These are phyloP conservation scores for Agastache rugosa DNA, from an alignment of 257 asterid genomes.

Conservation along the genomic window DNA sequence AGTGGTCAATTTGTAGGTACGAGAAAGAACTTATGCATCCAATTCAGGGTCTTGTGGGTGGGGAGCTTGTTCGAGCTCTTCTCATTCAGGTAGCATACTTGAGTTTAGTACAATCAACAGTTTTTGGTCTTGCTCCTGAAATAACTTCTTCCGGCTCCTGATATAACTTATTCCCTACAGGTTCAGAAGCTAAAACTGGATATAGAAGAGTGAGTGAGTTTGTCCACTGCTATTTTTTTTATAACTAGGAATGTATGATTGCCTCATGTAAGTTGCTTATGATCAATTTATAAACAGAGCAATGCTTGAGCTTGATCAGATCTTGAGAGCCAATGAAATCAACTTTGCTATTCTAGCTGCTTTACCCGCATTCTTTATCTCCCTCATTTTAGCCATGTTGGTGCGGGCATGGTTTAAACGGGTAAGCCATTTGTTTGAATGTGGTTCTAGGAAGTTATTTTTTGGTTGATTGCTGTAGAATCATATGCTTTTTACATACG, in stretches of 20 bases:
- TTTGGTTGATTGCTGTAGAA: constrained; percentile 3
- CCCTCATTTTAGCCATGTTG: constrained; percentile 77
- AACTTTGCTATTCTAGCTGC: constrained; percentile 99
- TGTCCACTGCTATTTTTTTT: constrained; percentile 29
- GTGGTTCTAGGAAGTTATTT: constrained; percentile 8
- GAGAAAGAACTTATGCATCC: constrained; percentile 97
- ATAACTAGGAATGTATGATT: constrained; percentile 21
- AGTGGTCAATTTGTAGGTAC: constrained; percentile 53
- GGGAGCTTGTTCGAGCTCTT: constrained; percentile 91
- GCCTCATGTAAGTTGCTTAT: constrained; percentile 41
- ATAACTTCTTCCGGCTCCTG: constrained; percentile 14
- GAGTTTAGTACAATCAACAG: constrained; percentile 30
- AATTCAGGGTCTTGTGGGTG: constrained; percentile 87
- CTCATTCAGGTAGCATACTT: constrained; percentile 80
- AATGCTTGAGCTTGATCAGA: constrained; percentile 99
- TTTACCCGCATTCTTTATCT: constrained; percentile 93
- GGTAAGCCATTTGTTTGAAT: constrained; percentile 49
- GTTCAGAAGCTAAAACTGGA: constrained; percentile 99
- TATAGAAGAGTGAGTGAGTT: constrained; percentile 85
- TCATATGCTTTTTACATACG: background rate
- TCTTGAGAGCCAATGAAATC: constrained; percentile 97
- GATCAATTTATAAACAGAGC: constrained; percentile 64
- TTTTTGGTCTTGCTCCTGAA: constrained; percentile 46
- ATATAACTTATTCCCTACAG: constrained; percentile 49
- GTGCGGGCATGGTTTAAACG: constrained; percentile 92